Evolutionary conservation across 306 rosid species (phyloP).

Genomic region (Delonix regia): DNA sequence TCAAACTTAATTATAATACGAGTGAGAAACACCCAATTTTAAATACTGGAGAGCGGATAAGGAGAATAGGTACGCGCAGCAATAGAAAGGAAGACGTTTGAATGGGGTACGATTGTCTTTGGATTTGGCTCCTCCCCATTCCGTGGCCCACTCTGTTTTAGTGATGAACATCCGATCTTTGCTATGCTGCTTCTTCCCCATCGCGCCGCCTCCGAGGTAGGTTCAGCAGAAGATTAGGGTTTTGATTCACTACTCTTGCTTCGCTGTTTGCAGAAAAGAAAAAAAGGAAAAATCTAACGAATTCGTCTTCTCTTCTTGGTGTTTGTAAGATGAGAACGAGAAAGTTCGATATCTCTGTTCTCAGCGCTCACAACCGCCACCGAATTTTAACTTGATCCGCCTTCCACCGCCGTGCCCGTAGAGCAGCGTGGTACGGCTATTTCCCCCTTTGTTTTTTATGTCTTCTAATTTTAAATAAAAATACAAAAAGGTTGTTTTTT

Average conservation of each 20-base stretch:
- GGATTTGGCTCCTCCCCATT: slow-evolving; percentile 97
- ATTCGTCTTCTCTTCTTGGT: slow-evolving; percentile 19
- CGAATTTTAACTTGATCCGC: neutral
- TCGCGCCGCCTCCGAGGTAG: slow-evolving; percentile 24
- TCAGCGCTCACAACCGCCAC: slow-evolving; percentile 24
- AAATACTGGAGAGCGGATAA: neutral
- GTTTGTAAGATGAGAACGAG: neutral
- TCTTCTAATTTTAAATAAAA: no score
- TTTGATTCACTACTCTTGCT: slow-evolving; percentile 13
- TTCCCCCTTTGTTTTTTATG: neutral
- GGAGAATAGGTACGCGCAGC: slow-evolving; percentile 74
- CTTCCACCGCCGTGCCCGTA: slow-evolving; percentile 19
- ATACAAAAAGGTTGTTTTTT: no score
- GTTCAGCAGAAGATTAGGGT: slow-evolving; percentile 30
- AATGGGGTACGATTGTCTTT: slow-evolving; percentile 67
- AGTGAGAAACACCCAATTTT: neutral
- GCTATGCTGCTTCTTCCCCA: slow-evolving; percentile 99
- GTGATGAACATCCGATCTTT: slow-evolving; percentile 93
- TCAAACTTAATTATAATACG: neutral
- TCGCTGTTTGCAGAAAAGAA: neutral
- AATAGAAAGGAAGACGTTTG: slow-evolving; percentile 95
- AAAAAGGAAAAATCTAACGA: neutral
- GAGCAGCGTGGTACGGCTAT: neutral
- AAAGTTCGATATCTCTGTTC: neutral
- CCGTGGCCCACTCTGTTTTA: slow-evolving; percentile 99